Percentiles rank a stretch among this genome's conserved stretches.
These are phyloP conservation scores for Medicago arabica DNA, from an alignment of 306 rosid genomes.

Conservation along the genomic window DNA sequence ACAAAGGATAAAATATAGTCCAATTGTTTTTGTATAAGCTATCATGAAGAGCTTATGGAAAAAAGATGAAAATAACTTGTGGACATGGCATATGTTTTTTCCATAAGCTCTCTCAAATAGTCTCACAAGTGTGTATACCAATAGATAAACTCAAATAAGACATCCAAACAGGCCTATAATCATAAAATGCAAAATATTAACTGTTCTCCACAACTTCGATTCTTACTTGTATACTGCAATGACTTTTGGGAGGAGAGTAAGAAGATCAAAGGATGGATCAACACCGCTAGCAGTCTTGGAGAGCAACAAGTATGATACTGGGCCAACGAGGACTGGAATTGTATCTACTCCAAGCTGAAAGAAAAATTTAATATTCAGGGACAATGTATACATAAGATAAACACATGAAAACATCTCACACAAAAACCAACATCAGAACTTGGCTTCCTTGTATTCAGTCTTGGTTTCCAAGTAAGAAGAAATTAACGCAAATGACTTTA, in stretches of 20 bases:
- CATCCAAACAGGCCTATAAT: neutral
- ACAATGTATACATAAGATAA: neutral
- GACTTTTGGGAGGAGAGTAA: slow-evolving; percentile 76
- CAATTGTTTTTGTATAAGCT: neutral
- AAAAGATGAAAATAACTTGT: neutral
- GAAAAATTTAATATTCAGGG: slow-evolving; percentile 33
- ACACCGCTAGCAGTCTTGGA: slow-evolving; percentile 91
- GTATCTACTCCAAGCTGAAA: slow-evolving; percentile 90
- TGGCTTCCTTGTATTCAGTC: too few species aligned
- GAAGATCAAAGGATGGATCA: slow-evolving; percentile 66
- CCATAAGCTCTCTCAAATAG: neutral
- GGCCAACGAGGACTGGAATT: slow-evolving; percentile 80
- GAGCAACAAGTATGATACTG: slow-evolving; percentile 82
- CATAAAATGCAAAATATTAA: slow-evolving; percentile 12
- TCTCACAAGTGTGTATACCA: neutral
- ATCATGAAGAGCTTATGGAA: neutral
- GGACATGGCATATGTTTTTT: neutral
- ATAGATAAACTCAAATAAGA: neutral
- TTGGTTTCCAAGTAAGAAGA: neutral
- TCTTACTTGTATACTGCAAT: slow-evolving; percentile 76
- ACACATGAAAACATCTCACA: slow-evolving; percentile 18
- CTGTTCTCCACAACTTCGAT: neutral
- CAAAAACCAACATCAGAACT: too few species aligned
- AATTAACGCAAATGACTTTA: neutral
- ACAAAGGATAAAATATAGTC: neutral